Conservation (phyloP, 371 early-diverging fungal genomes). For the Lichtheimia hyalospora region DNA sequence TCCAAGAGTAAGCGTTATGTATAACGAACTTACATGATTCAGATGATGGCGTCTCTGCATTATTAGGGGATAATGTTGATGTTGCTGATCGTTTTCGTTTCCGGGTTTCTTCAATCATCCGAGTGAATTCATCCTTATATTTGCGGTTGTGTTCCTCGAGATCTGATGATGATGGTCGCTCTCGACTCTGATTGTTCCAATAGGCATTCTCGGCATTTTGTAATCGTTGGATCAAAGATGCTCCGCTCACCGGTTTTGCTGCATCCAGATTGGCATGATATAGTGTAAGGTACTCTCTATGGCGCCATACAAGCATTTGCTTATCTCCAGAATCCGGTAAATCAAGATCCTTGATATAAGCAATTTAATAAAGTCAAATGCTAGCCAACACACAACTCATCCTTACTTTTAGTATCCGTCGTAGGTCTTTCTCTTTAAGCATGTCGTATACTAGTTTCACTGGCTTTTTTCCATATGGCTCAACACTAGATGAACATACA, state of each 20-base stretch:
- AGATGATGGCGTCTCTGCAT: background rate
- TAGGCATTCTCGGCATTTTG: constrained; percentile 13
- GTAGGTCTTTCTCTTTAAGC: constrained; percentile 42
- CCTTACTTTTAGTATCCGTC: constrained; percentile 33
- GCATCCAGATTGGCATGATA: constrained; percentile 68
- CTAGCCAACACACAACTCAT: background rate
- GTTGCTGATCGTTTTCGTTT: constrained; percentile 5
- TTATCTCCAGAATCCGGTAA: constrained; percentile 59
- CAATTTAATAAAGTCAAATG: background rate
- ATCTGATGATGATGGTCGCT: background rate
- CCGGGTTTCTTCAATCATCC: constrained; percentile 12
- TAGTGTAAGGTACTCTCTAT: constrained; percentile 61
- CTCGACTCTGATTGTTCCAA: background rate
- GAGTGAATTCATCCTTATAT: constrained; percentile 16
- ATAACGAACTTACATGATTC: too few species aligned
- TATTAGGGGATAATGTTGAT: background rate
- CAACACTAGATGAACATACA: too few species aligned
- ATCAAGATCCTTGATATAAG: constrained; percentile 44
- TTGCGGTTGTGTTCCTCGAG: constrained; percentile 13
- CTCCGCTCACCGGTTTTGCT: constrained; percentile 30
- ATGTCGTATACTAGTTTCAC: constrained; percentile 45
- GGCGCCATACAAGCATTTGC: constrained; percentile 53
- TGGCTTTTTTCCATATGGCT: constrained; percentile 23
- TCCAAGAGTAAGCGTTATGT: too few species aligned
- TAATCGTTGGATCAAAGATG: constrained; percentile 9